Evolutionary conservation across 495 filamentous ascomycete species (phyloP).

Genomic region (Daldinia caldariorum): DNA sequence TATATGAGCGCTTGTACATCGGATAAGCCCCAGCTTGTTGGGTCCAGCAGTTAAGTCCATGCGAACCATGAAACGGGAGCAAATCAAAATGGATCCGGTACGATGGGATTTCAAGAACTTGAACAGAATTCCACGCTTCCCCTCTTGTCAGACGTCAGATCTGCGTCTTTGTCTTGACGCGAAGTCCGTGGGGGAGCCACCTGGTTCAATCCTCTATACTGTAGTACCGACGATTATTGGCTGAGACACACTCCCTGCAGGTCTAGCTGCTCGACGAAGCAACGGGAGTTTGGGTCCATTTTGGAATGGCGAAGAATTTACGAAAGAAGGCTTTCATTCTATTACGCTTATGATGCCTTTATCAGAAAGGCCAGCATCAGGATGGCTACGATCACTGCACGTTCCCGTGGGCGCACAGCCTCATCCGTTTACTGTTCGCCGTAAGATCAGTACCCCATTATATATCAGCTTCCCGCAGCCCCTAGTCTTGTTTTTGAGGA

Average conservation of each 20-base stretch:
- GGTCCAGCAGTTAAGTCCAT: not conserved
- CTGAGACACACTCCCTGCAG: slow-evolving; percentile 16
- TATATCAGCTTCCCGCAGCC: slow-evolving; percentile 19
- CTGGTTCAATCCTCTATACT: not conserved
- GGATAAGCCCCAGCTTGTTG: slow-evolving; percentile 7
- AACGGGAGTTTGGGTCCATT: slow-evolving; percentile 30
- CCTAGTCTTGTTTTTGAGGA: not conserved
- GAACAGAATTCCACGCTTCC: slow-evolving; percentile 25
- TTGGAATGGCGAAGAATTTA: slow-evolving; percentile 7
- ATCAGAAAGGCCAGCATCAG: slow-evolving; percentile 26
- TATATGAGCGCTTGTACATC: not conserved
- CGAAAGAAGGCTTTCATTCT: not conserved
- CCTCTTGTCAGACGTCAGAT: slow-evolving; percentile 35
- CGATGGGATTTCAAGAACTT: slow-evolving; percentile 34
- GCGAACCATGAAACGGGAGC: slow-evolving; percentile 15
- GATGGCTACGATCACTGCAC: slow-evolving; percentile 18
- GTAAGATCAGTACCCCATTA: slow-evolving; percentile 18
- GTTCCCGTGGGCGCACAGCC: slow-evolving; percentile 7
- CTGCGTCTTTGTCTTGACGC: not conserved
- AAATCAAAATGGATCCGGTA: slow-evolving; percentile 7
- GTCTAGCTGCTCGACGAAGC: not conserved
- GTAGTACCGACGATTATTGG: slow-evolving; percentile 13
- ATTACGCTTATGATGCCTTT: not conserved
- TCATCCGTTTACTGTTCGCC: slow-evolving; percentile 13
- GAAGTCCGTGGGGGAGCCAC: slow-evolving; percentile 14